Evolutionary conservation across 176 grass and related monocot genomes (phyloP).

Genomic region (Panicum miliaceum): DNA sequence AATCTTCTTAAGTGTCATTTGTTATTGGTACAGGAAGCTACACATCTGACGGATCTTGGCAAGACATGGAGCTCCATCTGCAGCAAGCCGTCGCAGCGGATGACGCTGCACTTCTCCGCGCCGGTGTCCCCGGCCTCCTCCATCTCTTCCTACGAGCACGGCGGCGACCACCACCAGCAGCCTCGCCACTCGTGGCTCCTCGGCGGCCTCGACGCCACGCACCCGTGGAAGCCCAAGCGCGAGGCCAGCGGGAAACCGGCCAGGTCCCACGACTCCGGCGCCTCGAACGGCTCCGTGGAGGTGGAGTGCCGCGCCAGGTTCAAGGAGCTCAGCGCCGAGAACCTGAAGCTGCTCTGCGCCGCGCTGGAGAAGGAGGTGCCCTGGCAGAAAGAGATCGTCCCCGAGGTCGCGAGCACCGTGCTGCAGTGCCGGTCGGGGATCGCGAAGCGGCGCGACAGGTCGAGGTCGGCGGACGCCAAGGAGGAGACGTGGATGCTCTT

Average conservation of each 20-base stretch:
- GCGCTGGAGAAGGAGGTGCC: conserved; percentile 84
- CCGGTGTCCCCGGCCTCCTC: conserved; percentile 59
- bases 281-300: conserved; percentile 65
- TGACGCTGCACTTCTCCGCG: conserved; percentile 57
- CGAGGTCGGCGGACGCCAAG: conserved; percentile 51
- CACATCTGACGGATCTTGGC: conserved; percentile 57
- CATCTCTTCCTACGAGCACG: conserved; percentile 60
- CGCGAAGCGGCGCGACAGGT: conserved; percentile 57
- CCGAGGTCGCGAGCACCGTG: conserved; percentile 72
- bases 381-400: conserved; percentile 81
- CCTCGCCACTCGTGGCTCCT: conserved; percentile 56
- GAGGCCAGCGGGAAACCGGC: conserved; percentile 23
- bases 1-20: not conserved
- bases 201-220: conserved; percentile 32
- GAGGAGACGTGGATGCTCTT: conserved; percentile 96
- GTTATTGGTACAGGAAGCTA: conserved; percentile 34
- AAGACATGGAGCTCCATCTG: conserved; percentile 65
- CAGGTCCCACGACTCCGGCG: conserved; percentile 49
- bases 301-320: conserved; percentile 71
- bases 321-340: conserved; percentile 94
- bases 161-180: conserved; percentile 21
- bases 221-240: conserved; percentile 60
- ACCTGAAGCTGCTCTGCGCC: conserved; percentile 79
- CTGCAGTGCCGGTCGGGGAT: conserved; percentile 88
- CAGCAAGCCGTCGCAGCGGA: conserved; percentile 47